Conservation (phyloP, 345 rosid species). For the Salix koriyanagi region DNA sequence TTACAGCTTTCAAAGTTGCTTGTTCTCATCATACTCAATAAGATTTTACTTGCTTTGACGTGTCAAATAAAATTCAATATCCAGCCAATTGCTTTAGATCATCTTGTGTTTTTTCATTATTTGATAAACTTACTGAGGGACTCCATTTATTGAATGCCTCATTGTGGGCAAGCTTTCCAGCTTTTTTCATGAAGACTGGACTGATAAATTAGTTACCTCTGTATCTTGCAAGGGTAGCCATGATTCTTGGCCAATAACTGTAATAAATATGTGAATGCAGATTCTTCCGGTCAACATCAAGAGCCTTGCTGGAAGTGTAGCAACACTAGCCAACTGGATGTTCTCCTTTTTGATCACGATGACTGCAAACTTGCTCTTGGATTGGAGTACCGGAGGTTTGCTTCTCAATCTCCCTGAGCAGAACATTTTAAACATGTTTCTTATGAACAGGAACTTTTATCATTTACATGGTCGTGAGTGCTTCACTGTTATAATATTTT, state of each 20-base stretch:
- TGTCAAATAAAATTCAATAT: neutral
- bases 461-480: slow-evolving; percentile 36
- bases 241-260: neutral
- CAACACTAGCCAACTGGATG: slow-evolving; percentile 84
- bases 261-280: slow-evolving; percentile 37
- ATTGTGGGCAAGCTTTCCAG: neutral
- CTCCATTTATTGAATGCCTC: neutral
- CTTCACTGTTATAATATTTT: neutral
- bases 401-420: neutral
- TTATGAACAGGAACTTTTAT: slow-evolving; percentile 72
- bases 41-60: neutral
- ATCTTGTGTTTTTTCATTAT: neutral
- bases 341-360: slow-evolving; percentile 58
- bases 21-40: too few species aligned
- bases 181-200: neutral
- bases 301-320: slow-evolving; percentile 89
- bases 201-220: neutral
- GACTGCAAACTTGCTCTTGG: slow-evolving; percentile 85
- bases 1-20: too few species aligned
- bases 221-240: neutral
- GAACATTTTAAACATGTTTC: neutral
- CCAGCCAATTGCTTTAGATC: neutral
- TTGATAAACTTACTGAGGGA: neutral
- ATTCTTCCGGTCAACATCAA: slow-evolving; percentile 88
- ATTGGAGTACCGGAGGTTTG: slow-evolving; percentile 86